Evolutionary conservation across 345 rosid species (phyloP), one percentile per base, ranked within the genome.

Genomic region (Noccaea caerulescens): DNA sequence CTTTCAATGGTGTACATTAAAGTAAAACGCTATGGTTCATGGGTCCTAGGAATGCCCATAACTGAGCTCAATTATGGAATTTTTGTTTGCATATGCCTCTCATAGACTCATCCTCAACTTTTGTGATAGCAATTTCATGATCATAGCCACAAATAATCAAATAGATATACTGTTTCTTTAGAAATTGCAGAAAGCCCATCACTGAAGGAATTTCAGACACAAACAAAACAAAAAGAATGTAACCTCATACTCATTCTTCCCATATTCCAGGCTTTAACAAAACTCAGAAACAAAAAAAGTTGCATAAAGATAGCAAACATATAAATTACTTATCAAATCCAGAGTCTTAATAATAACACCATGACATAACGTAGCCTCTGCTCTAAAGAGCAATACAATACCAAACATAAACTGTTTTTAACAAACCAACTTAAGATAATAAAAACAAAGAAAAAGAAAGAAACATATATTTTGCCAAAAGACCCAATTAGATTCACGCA

Each of bases 401-500:
- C 64, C 37, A 39, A 65, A 49, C 6, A 57, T 46, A 73, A 8
- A 57, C 33, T 10, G 44, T 12, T 20, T 58, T 37, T 38, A 72
- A 25, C 62, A 63, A 10, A 66, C 18, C 16, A 45, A 56, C 18
- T 20, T 27, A 3, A 27, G 1, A 20, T 20, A 20, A 20, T 20
- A 18, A 53, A 59, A n/a, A 30, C 2, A 50, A 25, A 13, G 10
- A 12, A 54, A 45, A 46, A 6, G 62, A 23, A 38, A 46, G 9
- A 68, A 14, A 38, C 64, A 52, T 32, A 75, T 51, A 27, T 27
- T 27, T 27, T 13, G 18, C 36, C 39, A 58, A 38, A 59, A 76
- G 75, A 56, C 63, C 69, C 79, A 72, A 44, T 81, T 84, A 85
- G 90, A 85, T 85, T 87, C 88, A 84, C 88, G 83, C 88, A 84